Evolutionary conservation across 352 stramenopile species (phyloP).

Genomic region (Globisporangium orthogonon): DNA sequence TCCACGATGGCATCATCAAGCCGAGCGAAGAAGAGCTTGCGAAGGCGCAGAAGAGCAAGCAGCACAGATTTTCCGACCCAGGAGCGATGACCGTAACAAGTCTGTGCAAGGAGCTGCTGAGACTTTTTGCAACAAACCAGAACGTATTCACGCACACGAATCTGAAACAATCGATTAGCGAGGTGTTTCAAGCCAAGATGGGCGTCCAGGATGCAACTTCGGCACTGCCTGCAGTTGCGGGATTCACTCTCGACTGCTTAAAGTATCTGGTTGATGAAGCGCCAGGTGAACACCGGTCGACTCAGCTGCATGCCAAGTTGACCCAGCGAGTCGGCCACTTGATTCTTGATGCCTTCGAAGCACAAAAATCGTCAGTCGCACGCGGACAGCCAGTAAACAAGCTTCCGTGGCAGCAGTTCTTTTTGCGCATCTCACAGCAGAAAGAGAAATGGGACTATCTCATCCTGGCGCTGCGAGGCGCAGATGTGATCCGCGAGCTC

Average conservation of each 20-base stretch:
- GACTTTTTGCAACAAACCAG: constrained; percentile 15
- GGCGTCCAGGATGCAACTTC: not conserved
- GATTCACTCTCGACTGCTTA: constrained; percentile 18
- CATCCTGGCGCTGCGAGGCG: constrained; percentile 32
- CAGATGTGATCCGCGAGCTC: constrained; percentile 20
- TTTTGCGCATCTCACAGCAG: constrained; percentile 19
- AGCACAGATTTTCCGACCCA: constrained; percentile 26
- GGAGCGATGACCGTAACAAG: constrained; percentile 15
- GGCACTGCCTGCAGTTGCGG: not conserved
- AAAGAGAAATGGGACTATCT: constrained; percentile 34
- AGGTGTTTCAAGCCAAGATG: constrained; percentile 19
- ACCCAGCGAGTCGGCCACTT: constrained; percentile 49
- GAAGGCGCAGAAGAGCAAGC: constrained; percentile 13
- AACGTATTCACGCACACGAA: constrained; percentile 26
- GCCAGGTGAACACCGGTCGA: not conserved
- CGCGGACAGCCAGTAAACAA: not conserved
- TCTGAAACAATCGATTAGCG: constrained; percentile 32
- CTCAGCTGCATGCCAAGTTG: constrained; percentile 21
- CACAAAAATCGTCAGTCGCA: not conserved
- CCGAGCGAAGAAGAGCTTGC: constrained; percentile 24
- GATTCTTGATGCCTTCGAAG: constrained; percentile 48
- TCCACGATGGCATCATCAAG: constrained; percentile 46
- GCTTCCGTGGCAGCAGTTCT: constrained; percentile 10
- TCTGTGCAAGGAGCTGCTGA: constrained; percentile 27
- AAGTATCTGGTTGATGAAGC: constrained; percentile 13